Conservation (phyloP, 352 stramenopile genomes). For the Phytophthora ramorum region DNA sequence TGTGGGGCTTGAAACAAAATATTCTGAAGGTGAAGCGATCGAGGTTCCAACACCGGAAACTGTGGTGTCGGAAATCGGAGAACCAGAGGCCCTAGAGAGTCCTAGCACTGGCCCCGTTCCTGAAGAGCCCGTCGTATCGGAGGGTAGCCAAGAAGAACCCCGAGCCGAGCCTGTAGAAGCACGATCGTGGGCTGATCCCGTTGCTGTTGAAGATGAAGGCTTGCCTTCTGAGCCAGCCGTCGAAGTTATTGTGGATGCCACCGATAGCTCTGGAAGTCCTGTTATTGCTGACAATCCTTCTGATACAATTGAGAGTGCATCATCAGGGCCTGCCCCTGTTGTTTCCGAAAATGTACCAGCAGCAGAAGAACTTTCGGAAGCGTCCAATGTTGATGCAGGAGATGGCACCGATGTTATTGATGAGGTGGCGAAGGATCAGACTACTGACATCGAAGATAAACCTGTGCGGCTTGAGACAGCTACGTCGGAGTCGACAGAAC, state of each 20-base stretch:
- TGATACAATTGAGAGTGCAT: neutral
- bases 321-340: neutral
- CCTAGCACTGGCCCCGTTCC: neutral
- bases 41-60: neutral
- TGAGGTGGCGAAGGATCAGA: neutral
- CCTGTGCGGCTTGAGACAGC: neutral
- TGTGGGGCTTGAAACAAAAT: neutral
- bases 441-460: conserved; percentile 4
- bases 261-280: neutral
- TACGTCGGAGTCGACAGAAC: conserved; percentile 8
- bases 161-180: neutral
- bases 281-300: conserved; percentile 1
- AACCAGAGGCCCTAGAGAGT: neutral
- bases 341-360: neutral
- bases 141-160: conserved; percentile 6
- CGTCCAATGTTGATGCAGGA: neutral
- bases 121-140: neutral
- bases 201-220: conserved; percentile 3
- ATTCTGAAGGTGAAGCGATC: neutral
- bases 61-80: conserved; percentile 4
- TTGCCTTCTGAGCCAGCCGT: neutral
- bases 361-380: neutral
- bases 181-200: neutral
- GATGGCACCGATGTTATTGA: neutral
- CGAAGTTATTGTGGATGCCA: neutral